These are phyloP conservation scores for Tylopilus orsonianus DNA, from an alignment of 1,284 basidiomycete genomes.

Conservation along the genomic window DNA sequence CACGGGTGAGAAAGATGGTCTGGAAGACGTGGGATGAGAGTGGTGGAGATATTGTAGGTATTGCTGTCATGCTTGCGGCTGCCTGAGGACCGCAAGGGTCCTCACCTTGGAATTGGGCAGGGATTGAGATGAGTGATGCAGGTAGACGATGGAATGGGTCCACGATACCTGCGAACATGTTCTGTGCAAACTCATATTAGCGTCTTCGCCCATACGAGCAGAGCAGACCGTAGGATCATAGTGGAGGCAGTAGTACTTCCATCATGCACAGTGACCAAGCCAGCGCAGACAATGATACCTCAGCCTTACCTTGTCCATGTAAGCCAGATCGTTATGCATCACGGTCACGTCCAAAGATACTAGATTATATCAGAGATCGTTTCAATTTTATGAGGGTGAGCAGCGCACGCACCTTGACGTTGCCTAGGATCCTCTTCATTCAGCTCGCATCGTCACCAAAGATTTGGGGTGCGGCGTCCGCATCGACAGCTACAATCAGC, in stretches of 20 bases:
- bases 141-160: too few species aligned
- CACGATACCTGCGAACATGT: not conserved
- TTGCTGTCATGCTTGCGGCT: not conserved
- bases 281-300: not conserved
- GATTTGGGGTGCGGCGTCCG: slow-evolving; percentile 8
- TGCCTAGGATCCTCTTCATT: slow-evolving; percentile 1
- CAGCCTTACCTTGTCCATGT: too few species aligned
- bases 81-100: not conserved
- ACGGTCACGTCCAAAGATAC: slow-evolving; percentile 5
- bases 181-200: not conserved
- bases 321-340: not conserved
- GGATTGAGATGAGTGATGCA: too few species aligned
- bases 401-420: not conserved
- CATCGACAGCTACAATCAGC: slow-evolving; percentile 11
- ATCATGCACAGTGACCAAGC: not conserved
- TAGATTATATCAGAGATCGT: not conserved
- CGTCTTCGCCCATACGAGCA: slow-evolving; percentile 1
- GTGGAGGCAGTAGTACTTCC: slow-evolving; percentile 1
- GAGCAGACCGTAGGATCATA: slow-evolving; percentile 3
- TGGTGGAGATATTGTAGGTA: not conserved
- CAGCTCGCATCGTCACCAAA: slow-evolving; percentile 7
- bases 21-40: slow-evolving; percentile 2
- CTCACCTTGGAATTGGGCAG: slow-evolving; percentile 2
- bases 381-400: not conserved
- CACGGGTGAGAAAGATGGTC: slow-evolving; percentile 6